Percentiles rank a stretch among this genome's conserved stretches.
phyloP scores from a whole-genome alignment of 768 basidiomycete genomes.

The Sutorius australiensis region DNA sequence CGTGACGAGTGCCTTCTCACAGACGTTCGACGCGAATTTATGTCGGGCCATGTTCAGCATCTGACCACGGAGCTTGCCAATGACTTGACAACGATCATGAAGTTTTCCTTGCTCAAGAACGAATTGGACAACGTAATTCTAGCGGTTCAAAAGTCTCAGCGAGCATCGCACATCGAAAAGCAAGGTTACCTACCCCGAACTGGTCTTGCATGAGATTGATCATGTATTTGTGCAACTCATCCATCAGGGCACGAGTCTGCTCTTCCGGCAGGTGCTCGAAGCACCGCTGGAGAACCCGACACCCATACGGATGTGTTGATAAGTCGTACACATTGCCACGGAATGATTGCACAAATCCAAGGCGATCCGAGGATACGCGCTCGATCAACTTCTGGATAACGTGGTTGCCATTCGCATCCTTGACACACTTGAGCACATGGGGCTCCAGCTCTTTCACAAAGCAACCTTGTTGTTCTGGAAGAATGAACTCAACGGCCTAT shows the following conservation, averaged over 20 bases:
- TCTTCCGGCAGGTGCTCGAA: conserved; percentile 77
- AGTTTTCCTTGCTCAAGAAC: conserved; percentile 77
- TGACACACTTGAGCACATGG: conserved; percentile 80
- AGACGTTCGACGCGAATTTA: conserved; percentile 95
- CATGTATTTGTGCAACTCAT: conserved; percentile 75
- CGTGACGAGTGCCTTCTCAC: conserved; percentile 80
- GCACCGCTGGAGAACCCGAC: conserved; percentile 90
- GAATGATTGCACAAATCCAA: conserved; percentile 74
- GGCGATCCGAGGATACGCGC: conserved; percentile 68
- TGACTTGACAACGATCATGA: conserved; percentile 63
- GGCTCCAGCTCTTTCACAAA: conserved; percentile 79
- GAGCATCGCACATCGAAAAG: neutral
- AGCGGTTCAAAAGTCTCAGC: conserved; percentile 9
- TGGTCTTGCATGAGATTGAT: conserved; percentile 81
- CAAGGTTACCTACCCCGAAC: conserved; percentile 66
- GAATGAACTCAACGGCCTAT: conserved; percentile 80
- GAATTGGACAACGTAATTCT: conserved; percentile 97
- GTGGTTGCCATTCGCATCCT: conserved; percentile 92
- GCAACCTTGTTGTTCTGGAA: conserved; percentile 69
- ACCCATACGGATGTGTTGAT: conserved; percentile 88
- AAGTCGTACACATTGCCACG: conserved; percentile 75
- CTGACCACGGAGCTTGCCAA: conserved; percentile 69
- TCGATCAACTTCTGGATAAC: conserved; percentile 91
- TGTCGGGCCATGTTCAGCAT: conserved; percentile 78
- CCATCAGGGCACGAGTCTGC: conserved; percentile 66